These are phyloP conservation scores for Brassica hybrid DNA, from an alignment of 441 rosid species.

Conservation along the genomic window DNA sequence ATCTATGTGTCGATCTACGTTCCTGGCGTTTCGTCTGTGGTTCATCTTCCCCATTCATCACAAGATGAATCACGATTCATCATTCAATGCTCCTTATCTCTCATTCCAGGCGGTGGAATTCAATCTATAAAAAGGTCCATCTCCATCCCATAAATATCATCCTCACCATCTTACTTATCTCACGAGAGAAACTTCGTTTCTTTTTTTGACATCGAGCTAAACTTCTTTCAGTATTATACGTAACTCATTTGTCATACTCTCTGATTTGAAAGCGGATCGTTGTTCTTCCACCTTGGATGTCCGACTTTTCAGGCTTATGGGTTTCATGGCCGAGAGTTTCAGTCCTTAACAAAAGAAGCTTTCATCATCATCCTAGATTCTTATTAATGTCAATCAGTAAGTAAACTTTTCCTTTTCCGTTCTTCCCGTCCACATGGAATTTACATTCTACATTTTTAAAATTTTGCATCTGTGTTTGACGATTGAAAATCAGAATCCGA, in stretches of 20 bases:
- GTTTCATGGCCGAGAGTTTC: not conserved
- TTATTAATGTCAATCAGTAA: not conserved
- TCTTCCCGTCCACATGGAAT: not conserved
- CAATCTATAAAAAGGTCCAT: too few species aligned
- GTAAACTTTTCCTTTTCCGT: not conserved
- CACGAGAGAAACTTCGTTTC: too few species aligned
- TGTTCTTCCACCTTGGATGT: not conserved
- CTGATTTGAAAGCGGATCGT: not conserved
- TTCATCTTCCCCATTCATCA: not conserved
- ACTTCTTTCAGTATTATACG: too few species aligned
- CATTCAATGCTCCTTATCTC: too few species aligned
- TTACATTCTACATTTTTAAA: not conserved
- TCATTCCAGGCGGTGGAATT: too few species aligned
- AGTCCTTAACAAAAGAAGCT: not conserved
- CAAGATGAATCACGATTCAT: not conserved
- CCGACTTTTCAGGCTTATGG: not conserved
- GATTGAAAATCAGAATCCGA: not conserved
- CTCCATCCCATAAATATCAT: too few species aligned
- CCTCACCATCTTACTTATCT: too few species aligned
- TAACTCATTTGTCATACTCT: not conserved
- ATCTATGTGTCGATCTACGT: not conserved
- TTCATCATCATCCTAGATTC: not conserved
- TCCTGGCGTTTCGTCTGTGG: not conserved
- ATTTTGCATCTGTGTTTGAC: not conserved
- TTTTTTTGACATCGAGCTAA: too few species aligned